These are phyloP conservation scores for Arachis monticola DNA, from an alignment of 331 rosid species.

Conservation along the genomic window DNA sequence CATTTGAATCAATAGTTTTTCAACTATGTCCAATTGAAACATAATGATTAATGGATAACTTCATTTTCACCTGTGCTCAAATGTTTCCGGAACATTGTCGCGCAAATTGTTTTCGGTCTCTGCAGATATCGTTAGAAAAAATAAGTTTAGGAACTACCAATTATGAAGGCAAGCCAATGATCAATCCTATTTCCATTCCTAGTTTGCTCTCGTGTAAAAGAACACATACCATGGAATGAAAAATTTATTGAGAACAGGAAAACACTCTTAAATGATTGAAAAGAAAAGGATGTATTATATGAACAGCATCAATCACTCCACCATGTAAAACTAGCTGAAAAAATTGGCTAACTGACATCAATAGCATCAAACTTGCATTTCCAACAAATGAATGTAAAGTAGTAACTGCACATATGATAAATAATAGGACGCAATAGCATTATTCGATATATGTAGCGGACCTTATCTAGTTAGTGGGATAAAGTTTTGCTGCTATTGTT, in stretches of 20 bases:
- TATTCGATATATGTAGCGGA: too few relatives aligned
- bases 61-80: slow-evolving; percentile 64
- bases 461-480: too few relatives aligned
- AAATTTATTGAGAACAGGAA: neutral
- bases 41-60: slow-evolving; percentile 29
- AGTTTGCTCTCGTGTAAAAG: slow-evolving; percentile 10
- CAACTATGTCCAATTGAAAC: slow-evolving; percentile 12
- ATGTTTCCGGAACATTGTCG: slow-evolving; percentile 73
- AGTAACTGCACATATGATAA: neutral
- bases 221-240: neutral
- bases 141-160: neutral
- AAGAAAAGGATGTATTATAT: neutral
- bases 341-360: neutral
- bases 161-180: slow-evolving; percentile 21
- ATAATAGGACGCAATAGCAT: too few relatives aligned
- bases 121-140: slow-evolving; percentile 39
- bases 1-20: slow-evolving; percentile 4
- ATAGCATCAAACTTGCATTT: neutral
- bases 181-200: slow-evolving; percentile 4
- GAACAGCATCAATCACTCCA: slow-evolving; percentile 2
- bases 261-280: neutral
- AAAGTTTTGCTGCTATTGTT: too few relatives aligned
- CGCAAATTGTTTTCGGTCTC: slow-evolving; percentile 79
- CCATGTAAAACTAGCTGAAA: slow-evolving; percentile 1
- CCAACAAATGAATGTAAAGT: slow-evolving; percentile 16